These are phyloP conservation scores for Cornus suecica DNA, from an alignment of 148 eudicot genomes.

Conservation along the genomic window DNA sequence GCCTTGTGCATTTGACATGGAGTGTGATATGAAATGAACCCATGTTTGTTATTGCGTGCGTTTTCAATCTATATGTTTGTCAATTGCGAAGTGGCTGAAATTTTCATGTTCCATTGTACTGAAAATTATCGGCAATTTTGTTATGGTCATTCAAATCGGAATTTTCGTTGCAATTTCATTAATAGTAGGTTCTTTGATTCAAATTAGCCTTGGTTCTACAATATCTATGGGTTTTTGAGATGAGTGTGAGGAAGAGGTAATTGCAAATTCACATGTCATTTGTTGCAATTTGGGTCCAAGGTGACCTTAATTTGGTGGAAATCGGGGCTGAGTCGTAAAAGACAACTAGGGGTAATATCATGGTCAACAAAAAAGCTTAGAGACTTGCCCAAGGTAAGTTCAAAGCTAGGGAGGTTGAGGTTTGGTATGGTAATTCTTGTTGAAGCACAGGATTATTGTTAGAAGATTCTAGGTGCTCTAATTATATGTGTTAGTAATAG, in stretches of 20 bases:
- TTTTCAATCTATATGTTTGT: background rate
- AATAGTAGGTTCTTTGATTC: background rate
- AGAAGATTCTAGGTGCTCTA: no score
- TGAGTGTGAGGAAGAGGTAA: no score
- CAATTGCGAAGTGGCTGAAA: constrained; percentile 2
- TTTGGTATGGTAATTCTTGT: no score
- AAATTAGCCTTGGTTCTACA: background rate
- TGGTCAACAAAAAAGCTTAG: no score
- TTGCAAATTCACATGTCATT: background rate
- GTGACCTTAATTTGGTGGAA: no score
- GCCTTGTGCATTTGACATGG: background rate
- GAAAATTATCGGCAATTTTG: background rate
- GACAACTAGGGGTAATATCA: background rate
- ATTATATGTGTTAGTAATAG: no score
- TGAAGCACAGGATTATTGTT: no score
- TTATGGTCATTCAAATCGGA: background rate
- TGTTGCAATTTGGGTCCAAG: no score
- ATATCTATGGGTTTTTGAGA: background rate
- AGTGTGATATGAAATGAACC: background rate
- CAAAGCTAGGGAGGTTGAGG: no score
- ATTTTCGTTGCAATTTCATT: background rate
- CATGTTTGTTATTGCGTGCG: background rate
- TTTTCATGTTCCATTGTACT: no score
- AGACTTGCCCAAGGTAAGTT: no score
- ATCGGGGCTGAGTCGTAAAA: background rate